Percentiles rank a stretch among this genome's conserved stretches.
phyloP scores from a whole-genome alignment of 345 rosid genomes.

The Salix koriyanagi region DNA sequence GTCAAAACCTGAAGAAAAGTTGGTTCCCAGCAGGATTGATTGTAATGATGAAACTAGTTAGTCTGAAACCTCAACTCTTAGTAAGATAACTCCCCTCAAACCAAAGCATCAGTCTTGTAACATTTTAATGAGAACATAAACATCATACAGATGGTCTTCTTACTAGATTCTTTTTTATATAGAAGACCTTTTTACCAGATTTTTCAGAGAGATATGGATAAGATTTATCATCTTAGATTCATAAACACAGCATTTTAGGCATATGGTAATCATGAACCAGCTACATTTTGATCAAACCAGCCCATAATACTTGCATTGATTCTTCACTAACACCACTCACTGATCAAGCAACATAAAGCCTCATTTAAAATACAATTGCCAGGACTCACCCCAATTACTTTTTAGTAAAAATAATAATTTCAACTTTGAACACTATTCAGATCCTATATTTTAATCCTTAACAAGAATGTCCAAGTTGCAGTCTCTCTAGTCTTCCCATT shows the following conservation, averaged over 20 bases:
- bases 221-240: background rate
- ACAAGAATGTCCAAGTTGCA: background rate
- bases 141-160: background rate
- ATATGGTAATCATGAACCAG: background rate
- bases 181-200: background rate
- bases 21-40: background rate
- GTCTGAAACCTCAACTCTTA: background rate
- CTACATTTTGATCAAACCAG: background rate
- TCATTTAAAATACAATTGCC: background rate
- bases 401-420: background rate
- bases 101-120: background rate
- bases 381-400: background rate
- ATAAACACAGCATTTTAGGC: background rate
- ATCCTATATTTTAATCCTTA: background rate
- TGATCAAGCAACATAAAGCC: background rate
- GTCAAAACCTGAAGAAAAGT: background rate
- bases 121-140: background rate
- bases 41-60: background rate
- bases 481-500: background rate
- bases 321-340: background rate
- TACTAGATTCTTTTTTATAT: background rate
- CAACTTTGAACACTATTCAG: background rate
- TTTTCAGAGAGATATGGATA: background rate
- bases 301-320: background rate
- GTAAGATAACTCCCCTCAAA: background rate